Conservation (phyloP, 305 asterid genomes). For the Fraxinus angustifolia region DNA sequence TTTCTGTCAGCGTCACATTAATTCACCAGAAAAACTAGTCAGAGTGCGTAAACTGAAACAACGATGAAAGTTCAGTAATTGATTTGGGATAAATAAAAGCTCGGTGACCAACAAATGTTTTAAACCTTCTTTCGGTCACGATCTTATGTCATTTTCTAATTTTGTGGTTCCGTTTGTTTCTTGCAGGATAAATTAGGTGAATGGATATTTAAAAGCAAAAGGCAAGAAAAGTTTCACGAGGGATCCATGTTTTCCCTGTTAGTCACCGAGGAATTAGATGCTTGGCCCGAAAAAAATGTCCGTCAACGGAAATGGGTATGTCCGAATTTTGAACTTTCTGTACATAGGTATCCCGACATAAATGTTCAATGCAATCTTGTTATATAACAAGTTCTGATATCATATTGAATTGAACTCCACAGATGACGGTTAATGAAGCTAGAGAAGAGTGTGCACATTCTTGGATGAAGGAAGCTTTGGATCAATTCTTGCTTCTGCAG, state of each 20-base stretch:
- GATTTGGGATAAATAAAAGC: too few species aligned
- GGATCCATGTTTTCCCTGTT: slow-evolving; percentile 76
- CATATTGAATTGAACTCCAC: slow-evolving; percentile 18
- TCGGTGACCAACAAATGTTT: too few species aligned
- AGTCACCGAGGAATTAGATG: slow-evolving; percentile 73
- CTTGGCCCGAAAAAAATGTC: slow-evolving; percentile 81
- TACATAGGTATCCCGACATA: not conserved
- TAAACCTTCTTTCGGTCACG: not conserved
- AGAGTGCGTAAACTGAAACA: not conserved
- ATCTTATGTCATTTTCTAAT: slow-evolving; percentile 16
- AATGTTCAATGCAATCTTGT: not conserved
- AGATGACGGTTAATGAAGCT: slow-evolving; percentile 75
- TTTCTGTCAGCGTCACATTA: not conserved
- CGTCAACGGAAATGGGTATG: slow-evolving; percentile 81
- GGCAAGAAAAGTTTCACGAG: slow-evolving; percentile 75
- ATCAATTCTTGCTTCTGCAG: slow-evolving; percentile 25
- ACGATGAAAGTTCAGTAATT: not conserved
- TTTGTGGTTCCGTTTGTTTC: not conserved
- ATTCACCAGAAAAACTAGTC: not conserved
- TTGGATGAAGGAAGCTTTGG: slow-evolving; percentile 87
- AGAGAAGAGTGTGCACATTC: slow-evolving; percentile 52
- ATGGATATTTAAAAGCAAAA: slow-evolving; percentile 90
- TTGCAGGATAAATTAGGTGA: slow-evolving; percentile 70
- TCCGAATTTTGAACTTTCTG: not conserved
- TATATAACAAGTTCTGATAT: slow-evolving; percentile 24